These are phyloP conservation scores for Fusarium protoensiforme DNA, from an alignment of 2,329 filamentous ascomycete species.

Conservation along the genomic window DNA sequence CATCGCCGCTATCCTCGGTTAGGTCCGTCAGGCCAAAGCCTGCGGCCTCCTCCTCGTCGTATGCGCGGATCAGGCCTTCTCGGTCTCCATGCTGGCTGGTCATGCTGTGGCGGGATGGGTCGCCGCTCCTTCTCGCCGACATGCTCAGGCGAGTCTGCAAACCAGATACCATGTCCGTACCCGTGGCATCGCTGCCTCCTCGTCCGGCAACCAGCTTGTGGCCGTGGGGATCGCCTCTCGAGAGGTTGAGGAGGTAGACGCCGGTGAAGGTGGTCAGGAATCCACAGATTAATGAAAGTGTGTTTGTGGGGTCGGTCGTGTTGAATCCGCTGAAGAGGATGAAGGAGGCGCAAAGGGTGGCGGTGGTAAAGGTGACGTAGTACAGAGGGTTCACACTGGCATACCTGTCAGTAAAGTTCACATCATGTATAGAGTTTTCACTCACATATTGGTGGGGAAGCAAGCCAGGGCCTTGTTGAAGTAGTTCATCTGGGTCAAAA, in stretches of 20 bases:
- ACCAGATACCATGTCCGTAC: conserved; percentile 90
- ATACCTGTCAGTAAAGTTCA: conserved; percentile 1
- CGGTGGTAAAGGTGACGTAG: conserved; percentile 97
- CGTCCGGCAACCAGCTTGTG: conserved; percentile 71
- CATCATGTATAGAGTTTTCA: conserved; percentile 20
- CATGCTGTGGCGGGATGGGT: conserved; percentile 71
- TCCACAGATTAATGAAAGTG: conserved; percentile 89
- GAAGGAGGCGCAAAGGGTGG: conserved; percentile 92
- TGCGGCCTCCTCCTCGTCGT: conserved; percentile 83
- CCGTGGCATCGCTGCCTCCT: conserved; percentile 78
- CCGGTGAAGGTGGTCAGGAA: conserved; percentile 96
- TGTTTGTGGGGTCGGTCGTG: conserved; percentile 91
- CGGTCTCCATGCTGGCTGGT: conserved; percentile 76
- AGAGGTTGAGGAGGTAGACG: conserved; percentile 96
- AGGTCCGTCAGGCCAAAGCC: conserved; percentile 84
- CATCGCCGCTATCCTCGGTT: conserved; percentile 79
- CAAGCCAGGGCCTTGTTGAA: conserved; percentile 98
- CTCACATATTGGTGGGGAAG: conserved; percentile 97
- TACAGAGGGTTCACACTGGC: conserved; percentile 91
- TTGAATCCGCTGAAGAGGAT: conserved; percentile 97
- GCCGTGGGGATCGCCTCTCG: conserved; percentile 88
- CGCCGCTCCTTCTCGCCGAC: conserved; percentile 83
- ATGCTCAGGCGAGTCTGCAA: conserved; percentile 93
- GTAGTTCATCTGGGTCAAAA: conserved; percentile 99
- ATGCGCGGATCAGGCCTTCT: conserved; percentile 86